These are phyloP conservation scores for Bryum argenteum DNA, from an alignment of 225 moss, liverwort and hornwort species.

Conservation along the genomic window DNA sequence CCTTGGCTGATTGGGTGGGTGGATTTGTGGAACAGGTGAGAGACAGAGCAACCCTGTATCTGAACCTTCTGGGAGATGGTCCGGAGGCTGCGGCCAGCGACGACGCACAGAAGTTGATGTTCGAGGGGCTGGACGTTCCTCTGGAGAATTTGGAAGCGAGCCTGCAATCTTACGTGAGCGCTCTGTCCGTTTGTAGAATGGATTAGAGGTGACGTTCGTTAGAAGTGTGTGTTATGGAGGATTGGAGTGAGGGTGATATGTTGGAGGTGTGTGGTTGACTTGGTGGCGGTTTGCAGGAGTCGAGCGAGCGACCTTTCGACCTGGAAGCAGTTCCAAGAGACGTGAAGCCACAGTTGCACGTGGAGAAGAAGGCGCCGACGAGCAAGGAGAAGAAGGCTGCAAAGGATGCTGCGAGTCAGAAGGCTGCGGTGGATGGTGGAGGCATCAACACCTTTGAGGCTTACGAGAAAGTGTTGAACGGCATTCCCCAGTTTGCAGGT, in stretches of 20 bases:
- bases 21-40: constrained; percentile 53
- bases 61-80: constrained; percentile 58
- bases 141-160: constrained; percentile 75
- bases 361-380: constrained; percentile 79
- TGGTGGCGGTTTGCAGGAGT: constrained; percentile 51
- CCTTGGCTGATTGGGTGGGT: neutral
- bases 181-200: neutral
- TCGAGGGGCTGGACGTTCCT: constrained; percentile 65
- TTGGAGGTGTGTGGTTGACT: constrained; percentile 23
- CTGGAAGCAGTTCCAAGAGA: constrained; percentile 76
- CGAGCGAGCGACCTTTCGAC: constrained; percentile 70
- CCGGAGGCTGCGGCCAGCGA: constrained; percentile 33
- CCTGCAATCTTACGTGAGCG: constrained; percentile 62
- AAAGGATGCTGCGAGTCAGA: constrained; percentile 51
- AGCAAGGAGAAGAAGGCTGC: constrained; percentile 78
- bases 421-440: constrained; percentile 56
- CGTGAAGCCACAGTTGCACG: constrained; percentile 52
- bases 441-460: constrained; percentile 53
- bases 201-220: neutral
- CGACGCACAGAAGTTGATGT: constrained; percentile 33
- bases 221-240: neutral
- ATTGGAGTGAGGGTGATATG: neutral
- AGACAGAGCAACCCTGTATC: constrained; percentile 72
- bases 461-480: constrained; percentile 67
- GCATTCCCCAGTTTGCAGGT: constrained; percentile 70